Evolutionary conservation across 768 basidiomycete species (phyloP).

Genomic region (Solioccasus polychromus): DNA sequence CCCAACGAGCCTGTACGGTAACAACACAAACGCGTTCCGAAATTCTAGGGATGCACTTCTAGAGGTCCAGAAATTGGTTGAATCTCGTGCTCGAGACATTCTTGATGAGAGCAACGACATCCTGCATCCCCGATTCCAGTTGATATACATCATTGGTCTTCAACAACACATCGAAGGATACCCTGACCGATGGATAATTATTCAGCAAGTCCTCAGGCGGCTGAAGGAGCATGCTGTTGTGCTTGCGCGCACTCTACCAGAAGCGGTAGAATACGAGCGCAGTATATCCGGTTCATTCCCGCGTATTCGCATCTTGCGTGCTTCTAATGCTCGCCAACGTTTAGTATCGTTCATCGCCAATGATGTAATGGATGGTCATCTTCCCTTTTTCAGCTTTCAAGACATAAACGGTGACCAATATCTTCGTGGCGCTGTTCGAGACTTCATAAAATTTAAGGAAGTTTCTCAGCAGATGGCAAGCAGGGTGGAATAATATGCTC

Average conservation of each 20-base stretch:
- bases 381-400: not conserved
- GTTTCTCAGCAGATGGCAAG: not conserved
- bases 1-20: not conserved
- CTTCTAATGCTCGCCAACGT: not conserved
- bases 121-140: not conserved
- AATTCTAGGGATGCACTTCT: not conserved
- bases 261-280: not conserved
- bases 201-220: not conserved
- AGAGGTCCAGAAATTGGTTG: not conserved
- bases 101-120: not conserved
- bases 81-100: not conserved
- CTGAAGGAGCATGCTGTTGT: not conserved
- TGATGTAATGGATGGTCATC: not conserved
- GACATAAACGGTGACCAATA: not conserved
- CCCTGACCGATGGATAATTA: not conserved
- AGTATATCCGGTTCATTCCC: not conserved
- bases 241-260: not conserved
- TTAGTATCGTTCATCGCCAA: not conserved
- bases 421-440: not conserved
- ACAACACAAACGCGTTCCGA: not conserved
- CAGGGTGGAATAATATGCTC: constrained; percentile 4
- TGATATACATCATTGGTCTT: not conserved
- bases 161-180: not conserved
- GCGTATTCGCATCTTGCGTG: not conserved
- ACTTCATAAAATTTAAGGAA: not conserved